A percentile compares a stretch with the other conserved stretches of the same genome.
phyloP scores from a whole-genome alignment of 2,329 filamentous ascomycete species.

The Colletotrichum plurivorum region DNA sequence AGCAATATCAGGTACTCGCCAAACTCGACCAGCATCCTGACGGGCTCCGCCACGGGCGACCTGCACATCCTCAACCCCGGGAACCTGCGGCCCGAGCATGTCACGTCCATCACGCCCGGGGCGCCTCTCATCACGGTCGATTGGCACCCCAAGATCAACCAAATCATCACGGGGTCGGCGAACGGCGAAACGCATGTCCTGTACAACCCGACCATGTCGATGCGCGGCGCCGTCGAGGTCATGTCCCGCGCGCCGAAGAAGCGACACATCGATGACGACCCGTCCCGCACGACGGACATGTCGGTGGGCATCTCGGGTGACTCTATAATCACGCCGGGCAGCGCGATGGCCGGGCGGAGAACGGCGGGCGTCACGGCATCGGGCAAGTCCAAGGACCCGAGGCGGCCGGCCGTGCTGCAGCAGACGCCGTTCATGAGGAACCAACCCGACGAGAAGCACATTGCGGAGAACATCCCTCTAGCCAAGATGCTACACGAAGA shows the following conservation, averaged over 20 bases:
- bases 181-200: constrained; percentile 92
- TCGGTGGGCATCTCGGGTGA: constrained; percentile 87
- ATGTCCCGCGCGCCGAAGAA: constrained; percentile 96
- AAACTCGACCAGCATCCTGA: constrained; percentile 86
- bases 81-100: constrained; percentile 85
- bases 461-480: constrained; percentile 89
- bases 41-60: constrained; percentile 87
- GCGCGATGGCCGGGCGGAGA: constrained; percentile 64
- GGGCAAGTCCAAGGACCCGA: constrained; percentile 82
- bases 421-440: constrained; percentile 92
- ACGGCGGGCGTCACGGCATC: constrained; percentile 81
- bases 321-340: constrained; percentile 80
- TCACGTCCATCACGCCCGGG: constrained; percentile 90
- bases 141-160: constrained; percentile 96
- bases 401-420: constrained; percentile 86
- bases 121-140: constrained; percentile 86
- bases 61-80: constrained; percentile 95
- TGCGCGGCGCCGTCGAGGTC: constrained; percentile 85
- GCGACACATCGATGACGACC: constrained; percentile 94
- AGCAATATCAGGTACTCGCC: constrained; percentile 93
- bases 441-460: constrained; percentile 90
- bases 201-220: constrained; percentile 89
- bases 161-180: constrained; percentile 93
- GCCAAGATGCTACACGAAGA: constrained; percentile 97
- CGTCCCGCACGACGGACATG: constrained; percentile 87